phyloP scores from a whole-genome alignment of 352 stramenopile genomes.

The Blastocystis sp. region DNA sequence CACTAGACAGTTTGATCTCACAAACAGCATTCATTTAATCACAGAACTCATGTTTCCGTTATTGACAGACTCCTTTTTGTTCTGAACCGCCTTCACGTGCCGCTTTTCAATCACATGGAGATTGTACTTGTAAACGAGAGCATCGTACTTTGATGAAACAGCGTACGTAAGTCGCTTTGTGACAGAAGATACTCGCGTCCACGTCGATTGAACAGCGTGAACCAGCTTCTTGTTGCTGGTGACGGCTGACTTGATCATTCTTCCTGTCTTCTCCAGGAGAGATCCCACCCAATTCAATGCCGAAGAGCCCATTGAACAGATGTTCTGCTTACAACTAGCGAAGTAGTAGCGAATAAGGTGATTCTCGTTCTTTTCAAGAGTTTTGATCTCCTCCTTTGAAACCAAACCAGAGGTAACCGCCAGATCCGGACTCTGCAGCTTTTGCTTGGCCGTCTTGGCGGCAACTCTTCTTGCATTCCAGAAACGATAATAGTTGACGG shows the following conservation, averaged over 20 bases:
- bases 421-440: not conserved
- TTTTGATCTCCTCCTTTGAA: not conserved
- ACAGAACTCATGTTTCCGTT: not conserved
- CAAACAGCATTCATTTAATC: not conserved
- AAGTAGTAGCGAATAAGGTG: not conserved
- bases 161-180: not conserved
- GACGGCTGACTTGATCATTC: not conserved
- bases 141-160: not conserved
- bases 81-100: not conserved
- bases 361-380: conserved; percentile 3
- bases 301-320: not conserved
- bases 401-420: not conserved
- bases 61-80: conserved; percentile 3
- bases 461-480: not conserved
- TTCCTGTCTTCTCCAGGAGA: not conserved
- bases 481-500: conserved; percentile 20
- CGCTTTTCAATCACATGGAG: not conserved
- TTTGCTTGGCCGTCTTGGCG: not conserved
- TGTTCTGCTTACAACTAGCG: not conserved
- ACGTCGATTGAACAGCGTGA: not conserved
- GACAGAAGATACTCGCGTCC: not conserved
- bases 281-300: not conserved
- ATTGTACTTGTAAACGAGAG: not conserved
- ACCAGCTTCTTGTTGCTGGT: not conserved
- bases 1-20: not conserved